These are phyloP conservation scores for Dillenia suffruticosa DNA, from an alignment of 164 flowering plant species.

Conservation along the genomic window DNA sequence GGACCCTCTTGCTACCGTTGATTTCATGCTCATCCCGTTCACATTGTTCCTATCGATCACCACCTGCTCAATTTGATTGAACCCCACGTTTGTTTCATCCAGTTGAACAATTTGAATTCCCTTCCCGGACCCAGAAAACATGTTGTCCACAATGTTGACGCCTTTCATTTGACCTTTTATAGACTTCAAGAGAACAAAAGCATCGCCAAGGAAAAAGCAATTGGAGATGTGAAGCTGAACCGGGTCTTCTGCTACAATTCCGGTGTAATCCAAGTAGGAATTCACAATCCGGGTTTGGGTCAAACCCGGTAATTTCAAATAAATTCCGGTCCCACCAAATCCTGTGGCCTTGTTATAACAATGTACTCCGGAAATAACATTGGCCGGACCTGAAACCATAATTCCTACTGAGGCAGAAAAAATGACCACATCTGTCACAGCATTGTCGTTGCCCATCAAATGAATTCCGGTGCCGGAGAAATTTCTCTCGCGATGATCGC, in stretches of 20 bases:
- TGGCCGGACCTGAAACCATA: conserved; percentile 16
- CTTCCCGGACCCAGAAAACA: conserved; percentile 15
- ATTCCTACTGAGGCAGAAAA: conserved; percentile 17
- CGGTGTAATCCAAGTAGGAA: conserved; percentile 22
- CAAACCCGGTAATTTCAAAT: conserved; percentile 7
- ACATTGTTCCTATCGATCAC: conserved; percentile 13
- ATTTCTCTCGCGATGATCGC: conserved; percentile 11
- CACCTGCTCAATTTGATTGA: conserved; percentile 12
- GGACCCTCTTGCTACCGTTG: conserved; percentile 12
- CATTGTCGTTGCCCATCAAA: conserved; percentile 16
- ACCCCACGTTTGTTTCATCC: conserved; percentile 7
- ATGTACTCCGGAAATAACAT: conserved; percentile 17
- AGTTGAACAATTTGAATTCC: conserved; percentile 11
- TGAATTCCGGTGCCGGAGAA: conserved; percentile 21
- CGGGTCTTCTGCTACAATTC: conserved; percentile 20
- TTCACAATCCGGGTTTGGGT: conserved; percentile 17
- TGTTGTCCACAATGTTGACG: conserved; percentile 16
- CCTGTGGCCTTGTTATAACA: conserved; percentile 21
- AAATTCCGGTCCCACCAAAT: conserved; percentile 19
- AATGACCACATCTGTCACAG: conserved; percentile 17
- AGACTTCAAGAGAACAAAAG: conserved; percentile 7
- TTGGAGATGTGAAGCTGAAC: conserved; percentile 16
- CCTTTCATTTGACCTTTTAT: conserved; percentile 4
- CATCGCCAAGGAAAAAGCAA: conserved; percentile 19
- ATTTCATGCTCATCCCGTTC: conserved; percentile 13